phyloP scores from a whole-genome alignment of 176 grass and related monocot species.

The Urochloa ruziziensis region DNA sequence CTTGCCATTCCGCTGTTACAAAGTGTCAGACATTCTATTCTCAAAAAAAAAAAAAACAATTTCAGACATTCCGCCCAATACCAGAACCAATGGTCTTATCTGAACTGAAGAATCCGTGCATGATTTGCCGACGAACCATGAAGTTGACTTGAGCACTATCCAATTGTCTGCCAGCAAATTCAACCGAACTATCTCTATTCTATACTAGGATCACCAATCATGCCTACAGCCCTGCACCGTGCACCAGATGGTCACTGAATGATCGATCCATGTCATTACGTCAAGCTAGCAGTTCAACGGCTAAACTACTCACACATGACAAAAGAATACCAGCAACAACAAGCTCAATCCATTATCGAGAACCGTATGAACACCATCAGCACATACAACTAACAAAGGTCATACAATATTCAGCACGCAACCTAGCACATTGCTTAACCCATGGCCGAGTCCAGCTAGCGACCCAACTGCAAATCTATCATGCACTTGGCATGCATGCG shows the following conservation, averaged over 20 bases:
- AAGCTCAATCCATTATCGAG: neutral
- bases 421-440: neutral
- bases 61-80: neutral
- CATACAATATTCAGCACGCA: neutral
- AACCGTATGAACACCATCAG: neutral
- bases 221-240: too few species aligned
- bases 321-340: neutral
- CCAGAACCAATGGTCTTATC: neutral
- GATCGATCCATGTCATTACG: neutral
- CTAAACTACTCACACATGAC: neutral
- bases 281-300: neutral
- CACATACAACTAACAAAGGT: neutral
- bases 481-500: constrained; percentile 16
- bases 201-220: neutral
- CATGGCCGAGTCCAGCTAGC: constrained; percentile 1
- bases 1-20: too few species aligned
- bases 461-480: constrained; percentile 30
- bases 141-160: constrained; percentile 25
- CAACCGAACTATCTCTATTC: neutral
- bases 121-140: neutral
- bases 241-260: constrained; percentile 4
- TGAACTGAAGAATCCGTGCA: too few species aligned
- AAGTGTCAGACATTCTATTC: too few species aligned
- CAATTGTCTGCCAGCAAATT: constrained; percentile 4
- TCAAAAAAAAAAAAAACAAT: too few species aligned